Conservation (phyloP, 2,329 filamentous ascomycete species). For the Sphaerulina populicola region DNA sequence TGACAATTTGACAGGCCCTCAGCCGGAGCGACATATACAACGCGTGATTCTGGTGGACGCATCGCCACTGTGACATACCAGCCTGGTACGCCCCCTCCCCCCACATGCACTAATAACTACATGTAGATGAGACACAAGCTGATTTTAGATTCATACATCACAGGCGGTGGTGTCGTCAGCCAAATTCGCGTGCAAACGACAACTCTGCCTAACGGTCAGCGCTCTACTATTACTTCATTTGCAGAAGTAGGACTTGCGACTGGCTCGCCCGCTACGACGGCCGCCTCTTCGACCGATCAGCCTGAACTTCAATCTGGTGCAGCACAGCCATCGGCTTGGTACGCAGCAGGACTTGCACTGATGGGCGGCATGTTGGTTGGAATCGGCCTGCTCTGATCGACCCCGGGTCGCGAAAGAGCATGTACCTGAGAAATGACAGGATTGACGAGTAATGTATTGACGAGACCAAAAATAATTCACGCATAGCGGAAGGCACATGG, state of each 20-base stretch:
- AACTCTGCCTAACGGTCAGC: conserved; percentile 31
- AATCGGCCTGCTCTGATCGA: conserved; percentile 23
- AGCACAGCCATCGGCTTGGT: conserved; percentile 25
- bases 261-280: conserved; percentile 10
- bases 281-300: conserved; percentile 13
- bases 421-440: background rate
- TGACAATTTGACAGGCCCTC: conserved; percentile 13
- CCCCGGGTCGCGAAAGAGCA: background rate
- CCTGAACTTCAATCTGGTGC: conserved; percentile 36
- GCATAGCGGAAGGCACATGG: background rate
- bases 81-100: conserved; percentile 22
- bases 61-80: conserved; percentile 43
- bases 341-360: conserved; percentile 27
- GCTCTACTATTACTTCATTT: conserved; percentile 39
- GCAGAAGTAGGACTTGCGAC: conserved; percentile 34
- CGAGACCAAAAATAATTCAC: background rate
- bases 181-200: conserved; percentile 35
- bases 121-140: background rate
- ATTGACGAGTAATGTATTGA: background rate
- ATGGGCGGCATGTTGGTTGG: conserved; percentile 32
- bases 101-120: background rate
- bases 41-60: conserved; percentile 35
- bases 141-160: background rate
- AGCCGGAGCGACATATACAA: conserved; percentile 37
- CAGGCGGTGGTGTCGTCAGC: conserved; percentile 34